Conservation (phyloP, 2,329 filamentous ascomycete genomes). For the Ophiosphaerella korrae region DNA sequence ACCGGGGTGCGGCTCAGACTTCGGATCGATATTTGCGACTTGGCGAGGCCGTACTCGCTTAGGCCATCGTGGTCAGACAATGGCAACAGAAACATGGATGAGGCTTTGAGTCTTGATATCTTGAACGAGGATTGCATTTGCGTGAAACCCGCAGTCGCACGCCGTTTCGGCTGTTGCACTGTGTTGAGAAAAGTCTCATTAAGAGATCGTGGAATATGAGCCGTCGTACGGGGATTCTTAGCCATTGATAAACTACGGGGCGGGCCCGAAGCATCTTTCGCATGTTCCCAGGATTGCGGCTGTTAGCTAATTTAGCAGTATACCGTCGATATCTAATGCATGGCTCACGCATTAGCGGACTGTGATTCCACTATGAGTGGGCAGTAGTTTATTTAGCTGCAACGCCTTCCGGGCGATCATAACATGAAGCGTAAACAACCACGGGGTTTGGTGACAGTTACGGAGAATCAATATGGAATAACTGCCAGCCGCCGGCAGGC, state of each 20-base stretch:
- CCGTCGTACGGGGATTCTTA: not conserved
- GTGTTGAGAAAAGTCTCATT: not conserved
- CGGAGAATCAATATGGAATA: constrained; percentile 1
- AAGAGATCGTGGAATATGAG: constrained; percentile 5
- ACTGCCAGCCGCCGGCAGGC: not conserved
- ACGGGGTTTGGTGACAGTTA: not conserved
- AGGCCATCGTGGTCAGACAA: no score
- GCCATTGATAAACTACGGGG: not conserved
- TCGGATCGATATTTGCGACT: no score
- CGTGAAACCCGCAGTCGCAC: no score
- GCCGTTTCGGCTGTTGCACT: no score
- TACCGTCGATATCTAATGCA: constrained; percentile 8
- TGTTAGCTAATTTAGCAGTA: constrained; percentile 5
- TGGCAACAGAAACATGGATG: no score
- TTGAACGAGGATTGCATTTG: no score
- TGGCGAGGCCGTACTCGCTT: no score
- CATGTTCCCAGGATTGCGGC: constrained; percentile 1
- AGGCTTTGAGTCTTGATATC: no score
- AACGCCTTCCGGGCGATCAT: constrained; percentile 17
- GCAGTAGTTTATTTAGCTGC: constrained; percentile 16
- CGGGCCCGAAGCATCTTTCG: not conserved
- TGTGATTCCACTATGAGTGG: constrained; percentile 15
- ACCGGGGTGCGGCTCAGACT: no score
- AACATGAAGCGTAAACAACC: not conserved
- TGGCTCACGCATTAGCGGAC: constrained; percentile 10